Evolutionary conservation across 176 grass and related monocot species (phyloP), one percentile per base, ranked within the genome.

Genomic region (Juncus effusus): DNA sequence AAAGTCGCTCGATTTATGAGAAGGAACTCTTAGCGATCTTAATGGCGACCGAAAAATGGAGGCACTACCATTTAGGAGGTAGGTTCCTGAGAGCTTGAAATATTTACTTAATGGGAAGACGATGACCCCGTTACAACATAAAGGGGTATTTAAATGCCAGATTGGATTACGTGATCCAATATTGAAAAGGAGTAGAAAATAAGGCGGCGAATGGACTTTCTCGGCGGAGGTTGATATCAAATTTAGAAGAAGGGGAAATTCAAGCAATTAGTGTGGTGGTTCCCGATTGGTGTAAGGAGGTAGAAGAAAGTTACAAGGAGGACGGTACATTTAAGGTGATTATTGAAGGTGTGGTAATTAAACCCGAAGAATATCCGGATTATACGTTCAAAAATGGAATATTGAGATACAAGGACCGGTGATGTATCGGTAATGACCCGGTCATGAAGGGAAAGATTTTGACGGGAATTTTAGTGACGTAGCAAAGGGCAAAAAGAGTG

Each of bases 21-120:
- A 76, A 65, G 12, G 60, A 65, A 15, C 9, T 54, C 10, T 3
- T 75, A 10, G 59, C 59, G 3, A 35, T 75, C 0, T 12, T 75
- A 5, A 4, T 41, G 0, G 58, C 72, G 0, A 6, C 62, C 1
- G 50, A 51, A 0, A 37, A 64, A 4, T 76, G 60, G 73, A 11
- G 10, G 1, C 3, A 28, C 7, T 76, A 76, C 11, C 9, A 64
- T 1, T 6, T 52, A 1, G 59, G 61, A 2, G 0, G 6, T 9
- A 6, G 37, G 9, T 65, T 13, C 44, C 51, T 7, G 2, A 19
- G 2, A 53, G 44, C 11, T 16, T 69, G 1, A 69, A 54, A 28
- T 7, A 51, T 13, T 16, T 75, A 6, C 2, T 40, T 3, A 42
- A 63, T 16, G 40, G 62, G 14, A 47, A 13, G 0, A 3, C 64